Evolutionary conservation across 345 rosid genomes (phyloP), one percentile per base, ranked within the genome.

Genomic region (Salix purpurea): DNA sequence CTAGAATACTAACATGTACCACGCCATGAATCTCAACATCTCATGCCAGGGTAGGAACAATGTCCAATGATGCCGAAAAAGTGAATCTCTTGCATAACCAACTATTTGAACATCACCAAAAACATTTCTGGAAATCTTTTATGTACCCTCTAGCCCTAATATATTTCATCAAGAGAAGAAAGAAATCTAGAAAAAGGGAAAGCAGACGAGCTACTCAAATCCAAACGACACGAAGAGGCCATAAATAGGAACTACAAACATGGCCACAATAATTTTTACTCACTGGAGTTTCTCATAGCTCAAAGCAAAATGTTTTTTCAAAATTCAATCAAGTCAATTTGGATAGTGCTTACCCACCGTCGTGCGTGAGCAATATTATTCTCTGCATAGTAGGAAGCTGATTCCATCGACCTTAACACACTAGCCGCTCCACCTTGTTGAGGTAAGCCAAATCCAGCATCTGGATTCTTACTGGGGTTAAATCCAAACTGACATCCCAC

Each of bases 341-440:
- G 80, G 87, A 83, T 76, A 75, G 91, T 90, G 93, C 97, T 93
- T 92, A 96, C 98, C 96, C 96, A 96, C 99, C 99, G 89, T 90
- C 97, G 91, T 88, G 99, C 97, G 50, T 74, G 81, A 34, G 74
- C 89, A 58, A 96, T 74, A 85, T 87, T 84, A 75, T 96, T 96
- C 60, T 91, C 91, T 40, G 85, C 48, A 84, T 92, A 96, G 82
- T 96, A 93, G 36, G 86, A 86, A 37, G 98, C 85, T 65, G 99
- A 91, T 85, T 96, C 99, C 99, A 96, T 96, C 5, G 98, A 96
- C 72, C 95, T 91, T 68, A 86, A 90, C 60, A 96, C 88, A 71
- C 79, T 37, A 73, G 85, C 83, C 60, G 81, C 77, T 80, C 89
- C 90, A 71, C 75, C 39, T 74, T 70, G 74, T 26, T 83, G 80